phyloP scores from a whole-genome alignment of 2,329 filamentous ascomycete species.

The Penicillium sp. region DNA sequence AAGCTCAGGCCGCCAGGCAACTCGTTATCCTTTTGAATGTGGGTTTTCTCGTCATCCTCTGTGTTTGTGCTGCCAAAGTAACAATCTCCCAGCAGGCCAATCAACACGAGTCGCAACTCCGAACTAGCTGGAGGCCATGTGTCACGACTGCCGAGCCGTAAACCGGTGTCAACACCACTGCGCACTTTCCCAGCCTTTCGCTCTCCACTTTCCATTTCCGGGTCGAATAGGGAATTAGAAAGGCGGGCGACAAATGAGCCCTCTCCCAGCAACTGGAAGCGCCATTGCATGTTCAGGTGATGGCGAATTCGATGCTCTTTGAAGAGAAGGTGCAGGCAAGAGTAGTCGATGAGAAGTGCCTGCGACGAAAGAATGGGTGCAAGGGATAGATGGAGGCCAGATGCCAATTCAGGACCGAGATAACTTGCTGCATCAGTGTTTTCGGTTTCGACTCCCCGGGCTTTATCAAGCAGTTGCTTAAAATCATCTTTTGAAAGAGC shows the following conservation, averaged over 20 bases:
- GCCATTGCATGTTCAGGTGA: slow-evolving; percentile 72
- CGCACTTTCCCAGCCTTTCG: slow-evolving; percentile 67
- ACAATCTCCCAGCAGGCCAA: slow-evolving; percentile 78
- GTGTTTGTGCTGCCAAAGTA: slow-evolving; percentile 49
- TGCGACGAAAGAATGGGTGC: slow-evolving; percentile 72
- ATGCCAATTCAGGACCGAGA: slow-evolving; percentile 46
- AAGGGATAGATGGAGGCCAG: slow-evolving; percentile 68
- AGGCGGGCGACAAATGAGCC: slow-evolving; percentile 79
- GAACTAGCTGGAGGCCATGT: slow-evolving; percentile 94
- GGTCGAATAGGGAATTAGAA: slow-evolving; percentile 79
- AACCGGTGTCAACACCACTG: slow-evolving; percentile 71
- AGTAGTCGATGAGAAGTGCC: slow-evolving; percentile 72
- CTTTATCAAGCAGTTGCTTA: slow-evolving; percentile 29
- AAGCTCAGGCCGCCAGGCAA: slow-evolving; percentile 76
- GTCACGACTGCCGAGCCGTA: slow-evolving; percentile 76
- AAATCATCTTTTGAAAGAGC: slow-evolving; percentile 33
- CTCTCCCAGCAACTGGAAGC: slow-evolving; percentile 82
- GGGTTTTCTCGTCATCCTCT: slow-evolving; percentile 21
- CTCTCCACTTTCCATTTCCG: slow-evolving; percentile 77
- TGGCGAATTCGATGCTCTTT: slow-evolving; percentile 66
- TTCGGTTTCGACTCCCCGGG: slow-evolving; percentile 22
- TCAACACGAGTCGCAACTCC: slow-evolving; percentile 83
- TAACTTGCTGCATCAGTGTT: slow-evolving; percentile 10
- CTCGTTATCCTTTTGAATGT: slow-evolving; percentile 30
- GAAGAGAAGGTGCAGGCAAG: slow-evolving; percentile 76